Conservation (phyloP, 495 filamentous ascomycete genomes). For the Penicillium canescens region DNA sequence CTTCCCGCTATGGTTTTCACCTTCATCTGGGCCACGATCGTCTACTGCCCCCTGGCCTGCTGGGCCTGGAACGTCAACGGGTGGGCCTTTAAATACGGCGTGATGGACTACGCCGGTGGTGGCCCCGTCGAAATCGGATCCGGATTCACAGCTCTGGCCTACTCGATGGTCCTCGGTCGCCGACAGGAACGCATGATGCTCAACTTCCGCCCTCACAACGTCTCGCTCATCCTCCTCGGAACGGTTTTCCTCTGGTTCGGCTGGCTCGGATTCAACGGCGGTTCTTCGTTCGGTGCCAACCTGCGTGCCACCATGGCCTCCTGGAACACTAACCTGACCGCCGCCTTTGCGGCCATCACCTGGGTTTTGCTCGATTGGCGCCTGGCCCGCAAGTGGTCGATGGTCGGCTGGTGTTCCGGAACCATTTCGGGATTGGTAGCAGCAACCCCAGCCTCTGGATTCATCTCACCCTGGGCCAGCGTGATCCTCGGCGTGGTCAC, state of each 20-base stretch:
- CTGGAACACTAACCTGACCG: constrained; percentile 95
- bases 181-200: constrained; percentile 99
- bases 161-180: constrained; percentile 91
- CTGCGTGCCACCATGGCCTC: constrained; percentile 93
- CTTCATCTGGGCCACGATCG: constrained; percentile 94
- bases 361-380: constrained; percentile 95
- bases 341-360: constrained; percentile 81
- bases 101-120: constrained; percentile 94
- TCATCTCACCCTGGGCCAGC: constrained; percentile 86
- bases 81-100: constrained; percentile 90
- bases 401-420: constrained; percentile 98
- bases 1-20: constrained; percentile 94
- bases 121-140: constrained; percentile 98
- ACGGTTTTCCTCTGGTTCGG: constrained; percentile 97
- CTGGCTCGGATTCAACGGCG: constrained; percentile 98
- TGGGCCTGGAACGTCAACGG: constrained; percentile 96
- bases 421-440: constrained; percentile 88
- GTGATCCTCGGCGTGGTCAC: constrained; percentile 83
- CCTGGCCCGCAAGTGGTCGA: constrained; percentile 95
- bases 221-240: constrained; percentile 93
- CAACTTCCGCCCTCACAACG: constrained; percentile 94
- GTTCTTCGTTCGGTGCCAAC: constrained; percentile 95
- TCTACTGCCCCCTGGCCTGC: constrained; percentile 94
- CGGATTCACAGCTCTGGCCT: constrained; percentile 88
- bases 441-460: constrained; percentile 85